Base-by-base conservation (phyloP, 2,329 filamentous ascomycete species). In the Ophidiomyces ophidiicola region DNA sequence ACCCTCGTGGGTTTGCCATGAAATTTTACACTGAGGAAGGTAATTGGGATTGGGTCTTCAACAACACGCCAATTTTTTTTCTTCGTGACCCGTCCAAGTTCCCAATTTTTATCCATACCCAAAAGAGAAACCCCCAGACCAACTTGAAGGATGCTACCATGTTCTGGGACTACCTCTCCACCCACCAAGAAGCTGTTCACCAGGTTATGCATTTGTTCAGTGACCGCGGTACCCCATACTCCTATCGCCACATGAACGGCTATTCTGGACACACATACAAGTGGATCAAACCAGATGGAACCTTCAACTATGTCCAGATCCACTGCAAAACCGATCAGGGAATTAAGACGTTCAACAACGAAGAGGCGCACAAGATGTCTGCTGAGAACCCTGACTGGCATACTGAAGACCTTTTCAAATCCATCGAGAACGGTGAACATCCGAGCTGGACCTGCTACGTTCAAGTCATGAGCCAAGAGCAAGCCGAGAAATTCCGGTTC, bases 21-120 rank as follows among this genome's bases (percentile, higher is more conserved):
- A 85, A 84, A 61, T 80, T 85, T 60, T 70, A 77, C 25, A 83
- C 80, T 0, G 73, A 78, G 12, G 74, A 83, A 49, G 79, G 79
- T n/a, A 82, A 82, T 49, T 80, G 73, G 70, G 78, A 82, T 51
- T 67, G 78, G 57, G 78, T 83, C 5, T 47, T 47, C 33, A 47
- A 48, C 32, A 48, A 48, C 54, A 82, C 77, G 0, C 80, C 80
- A 0, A 73, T 82, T 2, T 85, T 84, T 67, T 84, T 85, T 60
- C 53, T 83, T n/a, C 67, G 80, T 38, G 80, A 84, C 46, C 76
- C 80, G 0, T 70, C 76, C 46, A 83, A 84, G 57, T 83, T 82
- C 53, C 79, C 80, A 17, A 64, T 78, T 52, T 78, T 82, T 52
- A 82, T 82, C 38, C 79, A 82, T 54, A 81, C 78, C 0, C 80